Conservation (phyloP, 192 early-diverging fungal species). For the Backusella parvicylindrica region DNA sequence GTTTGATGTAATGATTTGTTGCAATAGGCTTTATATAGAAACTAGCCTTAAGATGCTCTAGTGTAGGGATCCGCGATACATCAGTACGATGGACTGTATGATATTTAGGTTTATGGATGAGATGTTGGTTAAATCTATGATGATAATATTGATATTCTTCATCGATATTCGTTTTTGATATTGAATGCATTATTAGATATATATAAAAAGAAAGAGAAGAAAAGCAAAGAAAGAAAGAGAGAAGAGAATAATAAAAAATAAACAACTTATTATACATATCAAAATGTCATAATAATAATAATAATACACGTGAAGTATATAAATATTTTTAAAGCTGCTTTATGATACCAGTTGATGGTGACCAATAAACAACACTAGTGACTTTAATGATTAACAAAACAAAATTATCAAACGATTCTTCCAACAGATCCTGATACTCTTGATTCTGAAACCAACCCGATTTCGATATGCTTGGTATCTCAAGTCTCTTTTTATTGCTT, state of each 20-base stretch:
- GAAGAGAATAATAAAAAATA: background rate
- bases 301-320: background rate
- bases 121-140: background rate
- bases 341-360: background rate
- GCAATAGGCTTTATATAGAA: background rate
- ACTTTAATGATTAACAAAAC: conserved; percentile 33
- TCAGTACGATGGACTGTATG: background rate
- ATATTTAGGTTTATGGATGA: background rate
- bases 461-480: conserved; percentile 12
- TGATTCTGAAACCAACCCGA: conserved; percentile 9
- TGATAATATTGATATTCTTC: background rate
- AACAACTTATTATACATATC: background rate
- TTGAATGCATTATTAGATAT: background rate
- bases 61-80: background rate
- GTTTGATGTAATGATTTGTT: background rate
- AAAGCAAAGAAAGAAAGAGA: background rate
- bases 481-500: background rate
- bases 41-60: background rate
- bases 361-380: conserved; percentile 27
- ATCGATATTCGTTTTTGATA: background rate
- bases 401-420: conserved; percentile 34
- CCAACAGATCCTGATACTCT: conserved; percentile 10
- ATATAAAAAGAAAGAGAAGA: background rate
- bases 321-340: background rate
- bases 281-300: background rate